These are phyloP conservation scores for Sequoia sempervirens DNA, from an alignment of 75 land plant species.

Conservation along the genomic window DNA sequence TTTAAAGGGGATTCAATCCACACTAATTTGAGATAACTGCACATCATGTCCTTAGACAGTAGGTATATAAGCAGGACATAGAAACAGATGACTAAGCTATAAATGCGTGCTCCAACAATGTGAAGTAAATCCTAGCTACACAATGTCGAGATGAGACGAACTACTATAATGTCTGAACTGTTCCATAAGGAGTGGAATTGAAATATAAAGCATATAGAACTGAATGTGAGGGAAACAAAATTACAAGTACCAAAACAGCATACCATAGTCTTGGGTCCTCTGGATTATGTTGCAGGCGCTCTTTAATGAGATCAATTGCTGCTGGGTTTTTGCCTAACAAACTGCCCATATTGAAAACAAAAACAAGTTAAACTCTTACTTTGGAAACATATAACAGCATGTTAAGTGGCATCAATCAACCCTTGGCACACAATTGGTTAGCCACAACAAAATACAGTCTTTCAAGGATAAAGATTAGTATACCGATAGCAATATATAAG, in stretches of 20 bases:
- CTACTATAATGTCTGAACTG: background rate
- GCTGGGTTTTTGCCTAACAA: slow-evolving; percentile 81
- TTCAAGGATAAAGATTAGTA: background rate
- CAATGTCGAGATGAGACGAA: background rate
- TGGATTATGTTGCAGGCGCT: slow-evolving; percentile 52
- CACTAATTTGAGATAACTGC: background rate
- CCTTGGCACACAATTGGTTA: background rate
- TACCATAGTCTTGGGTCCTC: slow-evolving; percentile 90
- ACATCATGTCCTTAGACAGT: background rate
- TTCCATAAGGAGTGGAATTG: background rate
- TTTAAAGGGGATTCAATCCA: background rate
- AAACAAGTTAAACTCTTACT: background rate
- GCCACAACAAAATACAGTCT: background rate
- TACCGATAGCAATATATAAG: slow-evolving; percentile 88
- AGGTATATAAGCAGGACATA: background rate
- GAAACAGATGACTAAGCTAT: background rate
- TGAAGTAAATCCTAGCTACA: background rate
- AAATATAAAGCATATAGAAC: background rate
- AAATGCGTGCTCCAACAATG: background rate
- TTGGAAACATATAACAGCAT: background rate
- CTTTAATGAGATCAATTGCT: slow-evolving; percentile 80
- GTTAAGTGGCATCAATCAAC: background rate
- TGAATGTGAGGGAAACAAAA: background rate
- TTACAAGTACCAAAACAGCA: slow-evolving; percentile 6
- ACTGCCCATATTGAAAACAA: slow-evolving; percentile 23